These are phyloP conservation scores for Catunica adiposa DNA, from an alignment of 2,329 filamentous ascomycete genomes.

Conservation along the genomic window DNA sequence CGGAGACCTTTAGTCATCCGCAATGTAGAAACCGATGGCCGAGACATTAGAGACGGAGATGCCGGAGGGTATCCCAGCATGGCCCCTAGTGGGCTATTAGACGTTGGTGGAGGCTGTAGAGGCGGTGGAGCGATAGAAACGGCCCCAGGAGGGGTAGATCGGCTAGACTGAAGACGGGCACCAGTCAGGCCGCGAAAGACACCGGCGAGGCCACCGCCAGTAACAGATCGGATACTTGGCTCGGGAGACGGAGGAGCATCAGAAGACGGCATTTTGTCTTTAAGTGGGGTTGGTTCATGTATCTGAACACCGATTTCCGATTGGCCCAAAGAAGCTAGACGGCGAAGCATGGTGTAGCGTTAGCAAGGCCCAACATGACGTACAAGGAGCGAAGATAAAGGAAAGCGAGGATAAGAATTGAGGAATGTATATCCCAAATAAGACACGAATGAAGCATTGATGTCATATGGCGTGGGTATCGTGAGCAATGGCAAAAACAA, in stretches of 20 bases:
- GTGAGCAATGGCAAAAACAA: too few species aligned
- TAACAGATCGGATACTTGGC: slow-evolving; percentile 25
- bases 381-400: not conserved
- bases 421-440: not conserved
- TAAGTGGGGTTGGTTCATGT: slow-evolving; percentile 19
- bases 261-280: slow-evolving; percentile 34
- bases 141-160: slow-evolving; percentile 25
- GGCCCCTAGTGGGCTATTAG: not conserved
- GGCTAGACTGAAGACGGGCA: slow-evolving; percentile 31
- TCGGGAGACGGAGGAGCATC: slow-evolving; percentile 40
- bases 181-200: slow-evolving; percentile 47
- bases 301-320: slow-evolving; percentile 20
- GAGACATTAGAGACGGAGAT: slow-evolving; percentile 7
- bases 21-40: slow-evolving; percentile 18
- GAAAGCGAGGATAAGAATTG: not conserved
- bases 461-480: too few species aligned
- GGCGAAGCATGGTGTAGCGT: slow-evolving; percentile 26
- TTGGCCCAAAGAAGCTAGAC: slow-evolving; percentile 29
- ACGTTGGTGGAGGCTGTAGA: not conserved
- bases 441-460: not conserved
- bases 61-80: slow-evolving; percentile 2
- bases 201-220: slow-evolving; percentile 35
- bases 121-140: not conserved
- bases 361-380: slow-evolving; percentile 15
- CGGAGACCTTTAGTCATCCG: slow-evolving; percentile 28